These are phyloP conservation scores for Teratosphaeria viscida DNA, from an alignment of 2,329 filamentous ascomycete genomes.

Conservation along the genomic window DNA sequence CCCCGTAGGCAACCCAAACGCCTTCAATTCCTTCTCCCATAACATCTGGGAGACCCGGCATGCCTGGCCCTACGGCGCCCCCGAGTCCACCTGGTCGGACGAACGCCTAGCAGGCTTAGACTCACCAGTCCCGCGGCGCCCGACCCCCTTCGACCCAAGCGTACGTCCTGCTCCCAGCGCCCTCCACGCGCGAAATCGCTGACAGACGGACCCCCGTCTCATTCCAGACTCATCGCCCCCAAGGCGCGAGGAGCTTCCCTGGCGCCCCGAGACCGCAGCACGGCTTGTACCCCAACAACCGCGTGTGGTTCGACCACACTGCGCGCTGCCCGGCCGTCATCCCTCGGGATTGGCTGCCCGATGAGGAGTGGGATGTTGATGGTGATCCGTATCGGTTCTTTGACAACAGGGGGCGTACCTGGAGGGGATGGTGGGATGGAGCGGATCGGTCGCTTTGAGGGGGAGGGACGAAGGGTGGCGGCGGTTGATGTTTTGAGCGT, in stretches of 20 bases:
- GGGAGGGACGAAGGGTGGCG: not conserved
- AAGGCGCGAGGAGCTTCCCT: not conserved
- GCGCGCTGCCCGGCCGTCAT: not conserved
- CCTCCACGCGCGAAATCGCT: not conserved
- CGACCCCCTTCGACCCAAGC: not conserved
- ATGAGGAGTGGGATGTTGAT: not conserved
- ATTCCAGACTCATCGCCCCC: not conserved
- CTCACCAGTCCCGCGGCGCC: not conserved
- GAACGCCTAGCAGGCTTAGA: not conserved
- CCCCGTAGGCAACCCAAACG: not conserved
- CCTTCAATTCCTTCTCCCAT: not conserved
- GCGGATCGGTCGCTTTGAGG: not conserved
- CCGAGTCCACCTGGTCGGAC: not conserved
- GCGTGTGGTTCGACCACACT: not conserved
- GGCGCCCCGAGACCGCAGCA: not conserved
- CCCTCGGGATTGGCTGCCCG: not conserved
- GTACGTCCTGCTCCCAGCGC: not conserved
- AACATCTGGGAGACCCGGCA: not conserved
- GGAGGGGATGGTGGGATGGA: not conserved
- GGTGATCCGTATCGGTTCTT: not conserved
- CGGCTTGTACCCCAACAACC: not conserved
- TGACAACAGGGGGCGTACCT: not conserved
- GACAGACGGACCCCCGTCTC: not conserved
- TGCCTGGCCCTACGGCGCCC: not conserved
- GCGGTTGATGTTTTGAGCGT: not conserved